Percentiles rank a stretch among this genome's conserved stretches.
Evolutionary conservation across 495 filamentous ascomycete species (phyloP).

Genomic region (Podospora australis): DNA sequence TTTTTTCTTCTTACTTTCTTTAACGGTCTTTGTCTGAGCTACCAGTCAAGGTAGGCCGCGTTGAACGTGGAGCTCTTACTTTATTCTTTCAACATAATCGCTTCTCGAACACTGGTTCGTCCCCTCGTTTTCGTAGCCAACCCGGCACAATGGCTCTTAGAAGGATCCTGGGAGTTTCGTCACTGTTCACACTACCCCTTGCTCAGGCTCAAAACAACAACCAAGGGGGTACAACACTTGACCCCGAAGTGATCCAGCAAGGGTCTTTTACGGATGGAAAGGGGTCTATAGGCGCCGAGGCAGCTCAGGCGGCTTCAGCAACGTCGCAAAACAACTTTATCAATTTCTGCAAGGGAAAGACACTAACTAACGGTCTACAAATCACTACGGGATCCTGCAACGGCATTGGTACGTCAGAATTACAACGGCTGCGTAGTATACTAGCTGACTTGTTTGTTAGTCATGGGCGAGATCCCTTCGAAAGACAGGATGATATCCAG

Average conservation of each 20-base stretch:
- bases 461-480: conserved; percentile 57
- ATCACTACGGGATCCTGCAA: conserved; percentile 48
- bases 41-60: conserved; percentile 19
- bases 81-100: conserved; percentile 3
- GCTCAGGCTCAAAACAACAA: conserved; percentile 17
- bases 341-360: conserved; percentile 49
- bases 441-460: conserved; percentile 19
- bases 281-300: conserved; percentile 18
- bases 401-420: conserved; percentile 39
- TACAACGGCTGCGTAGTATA: background rate
- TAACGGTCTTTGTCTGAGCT: conserved; percentile 9
- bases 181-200: conserved; percentile 13
- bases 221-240: conserved; percentile 7
- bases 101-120: background rate
- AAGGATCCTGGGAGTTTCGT: conserved; percentile 10
- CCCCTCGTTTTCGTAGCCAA: background rate
- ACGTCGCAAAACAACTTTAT: conserved; percentile 45
- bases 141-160: conserved; percentile 10
- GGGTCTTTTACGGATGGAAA: conserved; percentile 22
- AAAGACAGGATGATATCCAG: conserved; percentile 51
- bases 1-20: conserved; percentile 11
- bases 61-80: conserved; percentile 20
- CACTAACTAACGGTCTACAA: conserved; percentile 48
- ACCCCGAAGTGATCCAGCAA: conserved; percentile 17
- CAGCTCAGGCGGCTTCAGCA: conserved; percentile 21